phyloP scores from a whole-genome alignment of 2,329 filamentous ascomycete genomes.

The Helotiales sp. region DNA sequence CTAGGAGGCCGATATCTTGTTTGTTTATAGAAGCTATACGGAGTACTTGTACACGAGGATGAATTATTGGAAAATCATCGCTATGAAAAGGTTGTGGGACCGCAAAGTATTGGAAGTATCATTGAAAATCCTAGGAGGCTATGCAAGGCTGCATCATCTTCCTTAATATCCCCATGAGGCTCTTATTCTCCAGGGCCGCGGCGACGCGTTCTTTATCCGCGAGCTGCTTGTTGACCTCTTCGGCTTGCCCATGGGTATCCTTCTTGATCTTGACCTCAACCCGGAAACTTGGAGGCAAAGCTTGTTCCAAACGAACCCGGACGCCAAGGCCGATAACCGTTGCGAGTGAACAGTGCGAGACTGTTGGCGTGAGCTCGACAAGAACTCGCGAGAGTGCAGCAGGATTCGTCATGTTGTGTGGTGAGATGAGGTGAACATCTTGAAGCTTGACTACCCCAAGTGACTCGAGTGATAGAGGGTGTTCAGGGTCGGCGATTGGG shows the following conservation, averaged over 20 bases:
- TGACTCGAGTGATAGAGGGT: slow-evolving; percentile 89
- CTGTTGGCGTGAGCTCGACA: slow-evolving; percentile 91
- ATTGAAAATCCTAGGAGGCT: background rate
- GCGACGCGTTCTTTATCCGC: slow-evolving; percentile 96
- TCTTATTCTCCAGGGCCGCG: slow-evolving; percentile 91
- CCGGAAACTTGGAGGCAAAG: slow-evolving; percentile 86
- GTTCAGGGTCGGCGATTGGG: slow-evolving; percentile 93
- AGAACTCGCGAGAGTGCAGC: slow-evolving; percentile 69
- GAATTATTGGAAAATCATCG: background rate
- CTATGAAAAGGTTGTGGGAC: background rate
- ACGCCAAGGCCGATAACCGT: slow-evolving; percentile 96
- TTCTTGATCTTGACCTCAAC: slow-evolving; percentile 94
- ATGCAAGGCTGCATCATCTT: slow-evolving; percentile 92
- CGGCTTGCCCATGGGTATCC: slow-evolving; percentile 91
- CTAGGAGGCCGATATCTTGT: background rate
- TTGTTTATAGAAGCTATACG: background rate
- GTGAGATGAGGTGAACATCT: slow-evolving; percentile 78
- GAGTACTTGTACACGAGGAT: background rate
- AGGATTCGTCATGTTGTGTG: slow-evolving; percentile 53
- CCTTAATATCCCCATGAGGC: slow-evolving; percentile 80
- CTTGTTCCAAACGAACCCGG: slow-evolving; percentile 85
- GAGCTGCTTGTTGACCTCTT: slow-evolving; percentile 95
- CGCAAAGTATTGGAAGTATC: background rate
- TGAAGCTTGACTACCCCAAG: slow-evolving; percentile 94
- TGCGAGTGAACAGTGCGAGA: slow-evolving; percentile 93